A percentile compares a stretch with the other conserved stretches of the same genome.
Evolutionary conservation across 2,329 filamentous ascomycete species (phyloP).

Genomic region (Seiridium cupressi): DNA sequence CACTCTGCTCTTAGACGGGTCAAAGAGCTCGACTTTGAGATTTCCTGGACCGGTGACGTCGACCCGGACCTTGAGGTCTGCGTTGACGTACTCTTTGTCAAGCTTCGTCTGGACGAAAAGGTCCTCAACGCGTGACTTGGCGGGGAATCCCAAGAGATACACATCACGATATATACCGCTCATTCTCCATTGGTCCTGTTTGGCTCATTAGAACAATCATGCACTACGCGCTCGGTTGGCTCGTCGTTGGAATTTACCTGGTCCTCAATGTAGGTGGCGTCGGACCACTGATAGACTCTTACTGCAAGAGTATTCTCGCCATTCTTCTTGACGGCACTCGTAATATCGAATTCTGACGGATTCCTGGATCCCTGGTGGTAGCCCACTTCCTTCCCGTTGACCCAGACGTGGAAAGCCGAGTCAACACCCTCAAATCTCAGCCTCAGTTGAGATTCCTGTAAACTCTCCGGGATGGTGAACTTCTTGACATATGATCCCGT

Average conservation of each 20-base stretch:
- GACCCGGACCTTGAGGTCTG: constrained; percentile 43
- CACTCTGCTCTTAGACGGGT: constrained; percentile 53
- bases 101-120: constrained; percentile 52
- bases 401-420: constrained; percentile 59
- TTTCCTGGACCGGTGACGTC: constrained; percentile 53
- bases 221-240: too few relatives aligned
- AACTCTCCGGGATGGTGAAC: constrained; percentile 43
- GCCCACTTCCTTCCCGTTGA: constrained; percentile 58
- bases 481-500: constrained; percentile 50
- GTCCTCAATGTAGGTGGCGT: constrained; percentile 61
- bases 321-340: constrained; percentile 34
- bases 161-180: constrained; percentile 57
- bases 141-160: constrained; percentile 54
- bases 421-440: constrained; percentile 64
- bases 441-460: constrained; percentile 42
- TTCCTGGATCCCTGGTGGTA: constrained; percentile 63
- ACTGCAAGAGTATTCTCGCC: constrained; percentile 51
- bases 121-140: constrained; percentile 52
- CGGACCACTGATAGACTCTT: constrained; percentile 59
- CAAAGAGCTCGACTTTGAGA: constrained; percentile 54
- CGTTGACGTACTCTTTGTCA: constrained; percentile 50
- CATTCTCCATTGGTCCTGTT: constrained; percentile 59
- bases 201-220: neutral
- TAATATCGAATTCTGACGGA: constrained; percentile 62
- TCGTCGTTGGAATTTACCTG: constrained; percentile 24